Percentiles rank a stretch among this genome's conserved stretches.
Conservation (phyloP, 805 yeast genomes). For the Candida ipomoeae region DNA sequence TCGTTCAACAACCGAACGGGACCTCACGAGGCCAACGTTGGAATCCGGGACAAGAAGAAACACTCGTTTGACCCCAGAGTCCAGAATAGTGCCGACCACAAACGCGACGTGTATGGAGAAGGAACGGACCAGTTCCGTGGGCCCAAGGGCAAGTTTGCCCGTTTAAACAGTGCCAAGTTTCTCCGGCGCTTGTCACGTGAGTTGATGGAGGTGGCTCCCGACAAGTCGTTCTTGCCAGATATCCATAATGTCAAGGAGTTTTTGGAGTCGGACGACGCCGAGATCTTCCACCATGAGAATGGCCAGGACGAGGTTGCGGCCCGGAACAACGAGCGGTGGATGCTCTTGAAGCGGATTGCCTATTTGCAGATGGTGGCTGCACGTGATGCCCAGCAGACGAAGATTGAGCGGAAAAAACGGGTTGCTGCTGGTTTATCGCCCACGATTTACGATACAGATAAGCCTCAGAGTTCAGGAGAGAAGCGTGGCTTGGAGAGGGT, state of each 20-base stretch:
- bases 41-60: conserved; percentile 78
- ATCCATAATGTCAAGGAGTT: conserved; percentile 54
- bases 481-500: too few relatives aligned
- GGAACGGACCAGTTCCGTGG: conserved; percentile 65
- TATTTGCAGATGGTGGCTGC: conserved; percentile 66
- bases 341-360: conserved; percentile 62
- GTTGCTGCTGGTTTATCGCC: conserved; percentile 29
- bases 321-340: conserved; percentile 60
- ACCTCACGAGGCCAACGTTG: conserved; percentile 63
- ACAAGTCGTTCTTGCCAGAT: conserved; percentile 48
- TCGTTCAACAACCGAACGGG: conserved; percentile 91
- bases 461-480: too few relatives aligned
- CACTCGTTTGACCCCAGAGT: conserved; percentile 80
- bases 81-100: conserved; percentile 59
- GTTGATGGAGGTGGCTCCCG: conserved; percentile 36
- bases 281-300: conserved; percentile 34
- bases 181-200: conserved; percentile 53
- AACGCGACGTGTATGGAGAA: conserved; percentile 68
- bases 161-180: conserved; percentile 51
- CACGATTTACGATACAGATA: conserved; percentile 2
- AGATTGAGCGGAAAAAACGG: conserved; percentile 38
- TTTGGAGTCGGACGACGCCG: conserved; percentile 43
- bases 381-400: conserved; percentile 39
- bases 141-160: conserved; percentile 43
- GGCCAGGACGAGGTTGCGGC: conserved; percentile 35